Base-by-base conservation (phyloP, 2,329 filamentous ascomycete species). In the Paraphoma chrysanthemicola region DNA sequence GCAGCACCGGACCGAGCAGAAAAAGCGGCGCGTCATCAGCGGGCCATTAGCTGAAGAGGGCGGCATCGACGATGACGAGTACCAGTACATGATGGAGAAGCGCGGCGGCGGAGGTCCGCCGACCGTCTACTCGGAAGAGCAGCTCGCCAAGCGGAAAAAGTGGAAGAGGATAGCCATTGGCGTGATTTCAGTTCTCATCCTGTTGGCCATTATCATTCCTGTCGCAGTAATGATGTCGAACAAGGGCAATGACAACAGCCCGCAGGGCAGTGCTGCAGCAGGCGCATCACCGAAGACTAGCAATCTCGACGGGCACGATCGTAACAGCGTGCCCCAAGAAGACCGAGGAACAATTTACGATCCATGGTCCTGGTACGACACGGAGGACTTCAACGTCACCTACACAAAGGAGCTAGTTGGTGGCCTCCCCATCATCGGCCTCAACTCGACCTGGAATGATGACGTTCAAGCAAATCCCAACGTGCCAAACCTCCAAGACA, bases 361-460 rank as follows among this genome's bases (percentile, higher is more conserved):
- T 71, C 95, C 95, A 0, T 96, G 92, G 75, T 88, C 89, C 1
- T 99, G 95, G 95, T 90, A 90, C 64, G 90, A 96, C 66, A 97
- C 93, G 0, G 85, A 83, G 0, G 92, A 93, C 69, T 97, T 98
- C 81, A 99, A 99, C 73, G 85, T 94, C 59, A 98, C 95, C 0
- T 99, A 96, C 74, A 99, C 95, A 0, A 87, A 89, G 57, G 85
- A 87, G 48, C 93, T 88, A 12, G 89, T 98, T 0, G 95, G 95
- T 17, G 91, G 89, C 2, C 83, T 99, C n/a, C 89, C 92, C 0
- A 77, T 98, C 57, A 98, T 98, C 88, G 95, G 95, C 0, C 83
- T 99, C 23, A 90, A 91, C 71, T 88, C 87, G 0, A 83, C 86
- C 0, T 99, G 92, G 91, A 90, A 98, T 73, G 93, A 99, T 77